Evolutionary conservation across 2,329 filamentous ascomycete genomes (phyloP).

Genomic region (Fusarium newnesense): DNA sequence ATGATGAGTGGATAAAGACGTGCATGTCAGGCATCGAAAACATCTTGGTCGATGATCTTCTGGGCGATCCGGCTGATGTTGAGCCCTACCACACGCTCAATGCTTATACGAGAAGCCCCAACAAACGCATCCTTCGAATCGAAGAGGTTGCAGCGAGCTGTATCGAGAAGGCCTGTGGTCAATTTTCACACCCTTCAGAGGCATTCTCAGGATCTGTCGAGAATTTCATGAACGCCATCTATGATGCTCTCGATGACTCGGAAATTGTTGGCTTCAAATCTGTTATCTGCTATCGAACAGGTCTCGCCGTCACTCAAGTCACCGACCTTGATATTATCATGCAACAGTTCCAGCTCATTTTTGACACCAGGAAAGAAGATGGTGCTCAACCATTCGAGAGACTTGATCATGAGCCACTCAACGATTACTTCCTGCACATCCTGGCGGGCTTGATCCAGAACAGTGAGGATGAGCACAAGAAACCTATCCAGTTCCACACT

Average conservation of each 20-base stretch:
- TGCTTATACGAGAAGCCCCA: constrained; percentile 69
- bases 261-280: constrained; percentile 85
- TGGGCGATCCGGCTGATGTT: constrained; percentile 65
- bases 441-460: constrained; percentile 68
- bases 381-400: constrained; percentile 55
- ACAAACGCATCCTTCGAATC: constrained; percentile 80
- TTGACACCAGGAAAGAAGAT: constrained; percentile 30
- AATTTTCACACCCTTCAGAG: constrained; percentile 41
- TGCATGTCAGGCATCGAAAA: constrained; percentile 79
- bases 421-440: constrained; percentile 74
- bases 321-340: constrained; percentile 55
- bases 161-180: constrained; percentile 58
- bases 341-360: constrained; percentile 53
- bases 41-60: constrained; percentile 81
- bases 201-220: constrained; percentile 50
- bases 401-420: constrained; percentile 72
- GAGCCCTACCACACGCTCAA: constrained; percentile 73
- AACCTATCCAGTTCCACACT: constrained; percentile 86
- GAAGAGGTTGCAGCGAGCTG: constrained; percentile 76
- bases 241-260: constrained; percentile 67
- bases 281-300: constrained; percentile 83
- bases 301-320: constrained; percentile 67
- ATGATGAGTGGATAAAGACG: constrained; percentile 66
- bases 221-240: constrained; percentile 58
- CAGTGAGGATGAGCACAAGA: constrained; percentile 59